These are phyloP conservation scores for Peronospora farinosa DNA, from an alignment of 352 stramenopile genomes.

Conservation along the genomic window DNA sequence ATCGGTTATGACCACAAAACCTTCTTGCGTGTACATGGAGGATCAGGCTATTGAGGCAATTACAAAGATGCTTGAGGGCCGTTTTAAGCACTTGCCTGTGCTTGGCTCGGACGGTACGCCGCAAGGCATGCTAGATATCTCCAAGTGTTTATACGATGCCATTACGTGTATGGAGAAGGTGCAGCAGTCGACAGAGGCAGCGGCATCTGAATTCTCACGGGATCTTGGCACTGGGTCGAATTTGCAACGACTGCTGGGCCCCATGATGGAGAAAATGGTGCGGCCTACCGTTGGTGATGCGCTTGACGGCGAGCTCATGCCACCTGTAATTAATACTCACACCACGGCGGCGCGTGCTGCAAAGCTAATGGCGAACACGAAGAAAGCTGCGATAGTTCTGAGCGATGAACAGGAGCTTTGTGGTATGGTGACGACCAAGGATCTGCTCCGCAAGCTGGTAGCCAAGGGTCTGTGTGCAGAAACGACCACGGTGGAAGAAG, in stretches of 20 bases:
- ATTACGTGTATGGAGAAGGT: slow-evolving; percentile 84
- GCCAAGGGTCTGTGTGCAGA: slow-evolving; percentile 72
- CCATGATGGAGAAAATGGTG: slow-evolving; percentile 89
- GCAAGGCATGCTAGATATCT: slow-evolving; percentile 86
- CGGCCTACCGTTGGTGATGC: slow-evolving; percentile 75
- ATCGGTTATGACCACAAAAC: slow-evolving; percentile 81
- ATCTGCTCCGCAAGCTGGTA: slow-evolving; percentile 81
- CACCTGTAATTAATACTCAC: slow-evolving; percentile 66
- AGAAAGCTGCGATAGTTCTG: slow-evolving; percentile 82
- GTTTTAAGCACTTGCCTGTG: slow-evolving; percentile 84
- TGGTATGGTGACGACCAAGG: slow-evolving; percentile 82
- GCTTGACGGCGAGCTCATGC: slow-evolving; percentile 73
- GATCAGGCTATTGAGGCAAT: slow-evolving; percentile 83
- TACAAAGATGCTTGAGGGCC: slow-evolving; percentile 84
- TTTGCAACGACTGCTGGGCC: slow-evolving; percentile 64
- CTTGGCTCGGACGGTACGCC: slow-evolving; percentile 62
- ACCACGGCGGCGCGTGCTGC: slow-evolving; percentile 64
- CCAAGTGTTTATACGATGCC: slow-evolving; percentile 85
- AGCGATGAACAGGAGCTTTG: slow-evolving; percentile 58
- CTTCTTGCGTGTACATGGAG: slow-evolving; percentile 70
- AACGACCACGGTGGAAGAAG: slow-evolving; percentile 70
- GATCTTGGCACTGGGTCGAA: slow-evolving; percentile 65
- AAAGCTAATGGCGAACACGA: slow-evolving; percentile 81
- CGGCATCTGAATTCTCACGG: slow-evolving; percentile 72
- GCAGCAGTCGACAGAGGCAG: slow-evolving; percentile 77